Evolutionary conservation across 139 green algal genomes (phyloP).

Genomic region (Chlorella sorokiniana): DNA sequence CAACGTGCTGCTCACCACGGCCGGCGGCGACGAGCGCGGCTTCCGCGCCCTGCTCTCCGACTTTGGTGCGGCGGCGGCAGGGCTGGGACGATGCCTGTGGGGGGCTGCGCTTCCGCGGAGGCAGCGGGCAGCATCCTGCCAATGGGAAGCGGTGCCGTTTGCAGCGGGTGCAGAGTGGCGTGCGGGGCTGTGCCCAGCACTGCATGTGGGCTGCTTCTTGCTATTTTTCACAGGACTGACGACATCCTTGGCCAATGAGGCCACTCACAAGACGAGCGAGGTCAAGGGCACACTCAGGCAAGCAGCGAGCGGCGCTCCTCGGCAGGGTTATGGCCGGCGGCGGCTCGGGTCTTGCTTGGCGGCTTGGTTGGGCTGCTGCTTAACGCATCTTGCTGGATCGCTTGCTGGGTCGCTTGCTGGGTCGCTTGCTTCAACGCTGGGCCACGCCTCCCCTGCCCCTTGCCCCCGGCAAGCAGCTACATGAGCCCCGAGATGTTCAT

Average conservation of each 20-base stretch:
- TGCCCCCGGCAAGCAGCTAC: constrained; percentile 2
- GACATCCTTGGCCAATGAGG: background rate
- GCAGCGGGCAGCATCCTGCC: background rate
- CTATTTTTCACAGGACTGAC: background rate
- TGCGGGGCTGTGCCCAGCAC: background rate
- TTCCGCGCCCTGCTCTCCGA: constrained; percentile 31
- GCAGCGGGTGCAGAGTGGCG: too few species aligned
- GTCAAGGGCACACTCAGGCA: constrained; percentile 29
- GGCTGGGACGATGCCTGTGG: background rate
- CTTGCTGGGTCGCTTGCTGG: background rate
- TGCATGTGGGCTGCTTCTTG: background rate
- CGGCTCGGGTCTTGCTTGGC: too few species aligned
- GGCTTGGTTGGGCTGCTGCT: background rate
- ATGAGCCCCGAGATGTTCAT: constrained; percentile 33
- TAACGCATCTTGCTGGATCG: background rate
- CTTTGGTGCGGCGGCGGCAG: constrained; percentile 42
- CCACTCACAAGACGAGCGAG: constrained; percentile 30
- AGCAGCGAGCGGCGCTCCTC: background rate
- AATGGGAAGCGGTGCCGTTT: background rate
- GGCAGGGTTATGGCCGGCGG: background rate
- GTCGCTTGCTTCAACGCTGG: background rate
- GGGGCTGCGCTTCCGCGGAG: too few species aligned
- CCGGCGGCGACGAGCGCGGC: constrained; percentile 4
- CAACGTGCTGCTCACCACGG: constrained; percentile 35
- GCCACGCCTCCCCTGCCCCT: background rate